These are phyloP conservation scores for Nemania sp. DNA, from an alignment of 2,329 filamentous ascomycete species.

Conservation along the genomic window DNA sequence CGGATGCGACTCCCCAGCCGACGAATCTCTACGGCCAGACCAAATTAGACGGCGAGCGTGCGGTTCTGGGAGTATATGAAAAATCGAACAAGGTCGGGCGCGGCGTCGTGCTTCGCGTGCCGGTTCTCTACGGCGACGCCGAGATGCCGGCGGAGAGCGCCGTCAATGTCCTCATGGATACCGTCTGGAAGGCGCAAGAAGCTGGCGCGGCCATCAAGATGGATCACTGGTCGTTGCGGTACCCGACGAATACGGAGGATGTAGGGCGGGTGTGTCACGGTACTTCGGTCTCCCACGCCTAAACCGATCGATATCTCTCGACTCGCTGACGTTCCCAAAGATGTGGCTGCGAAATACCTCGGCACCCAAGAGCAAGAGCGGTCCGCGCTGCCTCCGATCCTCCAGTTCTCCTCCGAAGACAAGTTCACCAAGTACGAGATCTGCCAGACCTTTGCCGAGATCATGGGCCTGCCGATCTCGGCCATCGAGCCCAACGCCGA, in stretches of 20 bases:
- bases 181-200: constrained; percentile 74
- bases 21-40: constrained; percentile 75
- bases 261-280: constrained; percentile 76
- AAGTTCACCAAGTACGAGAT: constrained; percentile 90
- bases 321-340: constrained; percentile 45
- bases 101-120: constrained; percentile 76
- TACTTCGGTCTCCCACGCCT: constrained; percentile 44
- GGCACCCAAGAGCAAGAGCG: constrained; percentile 51
- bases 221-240: constrained; percentile 84
- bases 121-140: constrained; percentile 81
- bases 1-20: constrained; percentile 65
- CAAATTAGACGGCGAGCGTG: constrained; percentile 64
- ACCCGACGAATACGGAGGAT: constrained; percentile 88
- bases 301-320: neutral
- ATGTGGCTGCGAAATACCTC: constrained; percentile 73
- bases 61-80: constrained; percentile 66
- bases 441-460: constrained; percentile 74
- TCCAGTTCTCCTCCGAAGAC: constrained; percentile 89
- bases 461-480: constrained; percentile 74
- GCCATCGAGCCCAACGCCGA: constrained; percentile 71
- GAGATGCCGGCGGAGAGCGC: constrained; percentile 76
- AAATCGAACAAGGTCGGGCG: constrained; percentile 54
- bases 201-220: constrained; percentile 68
- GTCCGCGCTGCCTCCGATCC: constrained; percentile 64
- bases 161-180: constrained; percentile 79